Conservation (phyloP, 768 basidiomycete genomes). For the Amanita fuliginea region DNA sequence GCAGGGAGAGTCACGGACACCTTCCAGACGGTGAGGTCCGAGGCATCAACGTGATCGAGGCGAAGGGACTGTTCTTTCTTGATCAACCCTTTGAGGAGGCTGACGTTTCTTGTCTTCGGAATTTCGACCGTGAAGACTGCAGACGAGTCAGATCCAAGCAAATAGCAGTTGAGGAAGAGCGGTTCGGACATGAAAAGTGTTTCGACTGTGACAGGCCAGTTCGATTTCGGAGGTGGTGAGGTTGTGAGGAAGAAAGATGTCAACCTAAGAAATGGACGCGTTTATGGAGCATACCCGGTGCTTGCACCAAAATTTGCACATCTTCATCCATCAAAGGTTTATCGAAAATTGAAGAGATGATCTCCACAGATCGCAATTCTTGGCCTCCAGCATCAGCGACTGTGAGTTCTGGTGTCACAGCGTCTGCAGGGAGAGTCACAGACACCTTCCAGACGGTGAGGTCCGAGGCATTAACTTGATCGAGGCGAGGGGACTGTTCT, state of each 20-base stretch:
- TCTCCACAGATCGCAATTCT: no score
- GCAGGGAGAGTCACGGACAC: slow-evolving; percentile 7
- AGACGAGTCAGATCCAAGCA: neutral
- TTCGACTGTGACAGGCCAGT: no score
- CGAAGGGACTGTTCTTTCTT: slow-evolving; percentile 4
- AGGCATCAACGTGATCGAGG: slow-evolving; percentile 6
- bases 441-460: slow-evolving; percentile 8
- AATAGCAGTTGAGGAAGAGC: slow-evolving; percentile 2
- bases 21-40: slow-evolving; percentile 6
- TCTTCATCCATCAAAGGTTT: no score
- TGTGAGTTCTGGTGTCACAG: neutral
- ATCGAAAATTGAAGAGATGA: no score
- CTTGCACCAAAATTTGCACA: no score
- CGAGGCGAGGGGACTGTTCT: slow-evolving; percentile 3
- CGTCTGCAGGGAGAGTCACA: slow-evolving; percentile 6
- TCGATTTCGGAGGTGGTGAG: no score
- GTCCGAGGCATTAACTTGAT: slow-evolving; percentile 3
- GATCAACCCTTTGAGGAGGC: slow-evolving; percentile 7
- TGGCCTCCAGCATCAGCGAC: no score
- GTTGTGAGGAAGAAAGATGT: no score
- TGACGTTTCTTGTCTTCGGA: slow-evolving; percentile 5
- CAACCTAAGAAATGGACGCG: no score
- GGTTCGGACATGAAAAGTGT: no score
- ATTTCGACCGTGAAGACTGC: slow-evolving; percentile 8
- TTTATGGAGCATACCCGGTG: no score